Conservation (phyloP, 2,329 filamentous ascomycete genomes). For the Thelonectria olida region DNA sequence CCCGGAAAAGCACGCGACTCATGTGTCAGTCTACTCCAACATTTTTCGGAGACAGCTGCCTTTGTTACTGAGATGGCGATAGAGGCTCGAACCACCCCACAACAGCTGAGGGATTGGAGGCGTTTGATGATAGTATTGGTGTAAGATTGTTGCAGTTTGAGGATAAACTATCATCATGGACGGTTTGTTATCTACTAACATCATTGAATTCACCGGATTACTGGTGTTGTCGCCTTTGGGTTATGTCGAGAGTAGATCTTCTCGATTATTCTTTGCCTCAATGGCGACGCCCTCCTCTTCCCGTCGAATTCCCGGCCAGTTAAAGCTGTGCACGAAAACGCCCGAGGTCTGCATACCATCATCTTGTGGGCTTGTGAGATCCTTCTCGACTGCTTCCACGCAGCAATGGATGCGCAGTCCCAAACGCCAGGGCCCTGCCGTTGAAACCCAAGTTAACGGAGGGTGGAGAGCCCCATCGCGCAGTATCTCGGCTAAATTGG, state of each 20-base stretch:
- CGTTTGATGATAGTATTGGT: too few relatives aligned
- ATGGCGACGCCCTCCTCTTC: background rate
- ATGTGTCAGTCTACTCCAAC: slow-evolving; percentile 4
- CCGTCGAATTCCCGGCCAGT: background rate
- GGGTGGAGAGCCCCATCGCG: too few relatives aligned
- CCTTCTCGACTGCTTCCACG: background rate
- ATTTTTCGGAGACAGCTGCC: background rate
- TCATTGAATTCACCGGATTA: too few relatives aligned
- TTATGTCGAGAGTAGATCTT: too few relatives aligned
- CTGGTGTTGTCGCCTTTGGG: too few relatives aligned
- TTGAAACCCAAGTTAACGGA: background rate
- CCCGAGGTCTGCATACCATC: background rate
- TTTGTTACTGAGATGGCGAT: background rate
- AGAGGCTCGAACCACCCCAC: background rate
- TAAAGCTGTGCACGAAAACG: background rate
- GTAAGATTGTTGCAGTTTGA: too few relatives aligned
- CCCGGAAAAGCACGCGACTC: slow-evolving; percentile 6
- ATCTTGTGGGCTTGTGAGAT: background rate
- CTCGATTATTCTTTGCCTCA: too few relatives aligned
- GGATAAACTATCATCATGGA: too few relatives aligned
- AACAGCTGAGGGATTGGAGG: background rate
- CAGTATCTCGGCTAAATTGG: background rate
- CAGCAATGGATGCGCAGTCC: background rate
- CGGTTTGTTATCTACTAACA: too few relatives aligned
- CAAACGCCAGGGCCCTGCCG: background rate